Evolutionary conservation across 257 asterid species (phyloP).

Genomic region (Solanum arcanum): DNA sequence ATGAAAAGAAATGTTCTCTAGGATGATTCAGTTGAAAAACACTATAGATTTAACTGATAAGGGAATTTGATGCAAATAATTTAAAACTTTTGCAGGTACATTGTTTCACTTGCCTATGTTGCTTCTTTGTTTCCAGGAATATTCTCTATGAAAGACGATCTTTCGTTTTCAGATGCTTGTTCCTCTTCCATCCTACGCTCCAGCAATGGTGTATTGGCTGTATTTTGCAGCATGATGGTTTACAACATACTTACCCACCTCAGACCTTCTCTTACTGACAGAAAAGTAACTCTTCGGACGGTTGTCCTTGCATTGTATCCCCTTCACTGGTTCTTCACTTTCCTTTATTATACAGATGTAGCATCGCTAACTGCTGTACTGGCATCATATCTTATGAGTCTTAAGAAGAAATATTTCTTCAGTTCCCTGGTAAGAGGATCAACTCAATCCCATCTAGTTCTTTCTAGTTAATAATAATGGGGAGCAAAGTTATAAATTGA

Average conservation of each 20-base stretch:
- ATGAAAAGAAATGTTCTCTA: not conserved
- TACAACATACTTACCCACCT: conserved; percentile 55
- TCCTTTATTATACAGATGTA: conserved; percentile 84
- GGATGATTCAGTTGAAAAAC: not conserved
- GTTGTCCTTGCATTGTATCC: conserved; percentile 76
- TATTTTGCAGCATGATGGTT: conserved; percentile 54
- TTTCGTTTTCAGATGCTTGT: conserved; percentile 52
- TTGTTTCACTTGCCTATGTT: conserved; percentile 86
- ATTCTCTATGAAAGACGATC: conserved; percentile 23
- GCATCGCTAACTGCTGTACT: conserved; percentile 84
- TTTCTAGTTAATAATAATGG: not conserved
- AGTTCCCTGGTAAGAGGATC: conserved; percentile 69
- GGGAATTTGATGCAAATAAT: conserved; percentile 20
- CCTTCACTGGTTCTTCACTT: conserved; percentile 92
- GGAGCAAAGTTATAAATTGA: not conserved
- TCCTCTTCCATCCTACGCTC: conserved; percentile 63
- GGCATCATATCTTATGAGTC: conserved; percentile 56
- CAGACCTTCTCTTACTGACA: conserved; percentile 64
- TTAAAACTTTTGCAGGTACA: conserved; percentile 65
- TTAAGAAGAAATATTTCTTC: conserved; percentile 59
- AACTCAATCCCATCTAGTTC: not conserved
- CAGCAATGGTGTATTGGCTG: conserved; percentile 67
- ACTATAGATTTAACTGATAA: not conserved
- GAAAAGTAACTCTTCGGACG: conserved; percentile 53
- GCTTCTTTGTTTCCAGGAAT: conserved; percentile 88